Base-by-base conservation (phyloP, 768 basidiomycete genomes). In the Phylloporus sp. region DNA sequence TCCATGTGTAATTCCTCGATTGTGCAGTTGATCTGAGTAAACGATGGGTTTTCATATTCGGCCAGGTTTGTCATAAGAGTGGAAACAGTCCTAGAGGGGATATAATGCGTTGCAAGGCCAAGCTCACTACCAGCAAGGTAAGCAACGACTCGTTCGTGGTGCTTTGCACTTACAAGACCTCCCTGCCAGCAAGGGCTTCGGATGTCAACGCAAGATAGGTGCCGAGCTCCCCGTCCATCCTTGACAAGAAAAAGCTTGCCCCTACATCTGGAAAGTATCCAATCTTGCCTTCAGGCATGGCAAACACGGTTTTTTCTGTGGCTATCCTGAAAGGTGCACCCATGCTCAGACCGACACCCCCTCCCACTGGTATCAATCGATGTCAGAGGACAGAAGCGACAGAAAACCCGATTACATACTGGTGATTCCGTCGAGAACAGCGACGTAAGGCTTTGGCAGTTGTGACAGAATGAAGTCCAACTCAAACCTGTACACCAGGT, bases 271-370 rank as follows among this genome's bases (percentile, higher is more conserved):
- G 95, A 57, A 73, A 83, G 65, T 90, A 92, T 39, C 88, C 89
- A 61, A 94, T 93, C 62, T 88, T 89, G 12, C 90, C 93, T 73
- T 99, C 97, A 15, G 97, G 97, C 97, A 98, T 98, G 6, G 93
- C 87, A 66, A 97, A 90, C 1, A 80, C 52, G 0, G 95, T 97
- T 24, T 88, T 88, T 68, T 95, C 93, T 4, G 95, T 98, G 4
- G 95, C 95, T 50, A 99, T 80, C 54, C 97, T 81, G 71, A 98
- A 94, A 0, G 86, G 80, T 4, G 95, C 95, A 51, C 86, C 80
- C 11, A 86, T 81, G 34, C 82, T 76, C 43, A 99, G 82, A 34
- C 97, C 97, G 20, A 88, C 91, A 44, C 97, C 97, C 48, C 97
- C 97, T 41, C 97, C 97, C 87, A 97, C 93, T 97, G 54, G 47